Evolutionary conservation across 192 early-diverging fungal genomes (phyloP), one percentile per base, ranked within the genome.

Genomic region (Umbelopsis sp.): DNA sequence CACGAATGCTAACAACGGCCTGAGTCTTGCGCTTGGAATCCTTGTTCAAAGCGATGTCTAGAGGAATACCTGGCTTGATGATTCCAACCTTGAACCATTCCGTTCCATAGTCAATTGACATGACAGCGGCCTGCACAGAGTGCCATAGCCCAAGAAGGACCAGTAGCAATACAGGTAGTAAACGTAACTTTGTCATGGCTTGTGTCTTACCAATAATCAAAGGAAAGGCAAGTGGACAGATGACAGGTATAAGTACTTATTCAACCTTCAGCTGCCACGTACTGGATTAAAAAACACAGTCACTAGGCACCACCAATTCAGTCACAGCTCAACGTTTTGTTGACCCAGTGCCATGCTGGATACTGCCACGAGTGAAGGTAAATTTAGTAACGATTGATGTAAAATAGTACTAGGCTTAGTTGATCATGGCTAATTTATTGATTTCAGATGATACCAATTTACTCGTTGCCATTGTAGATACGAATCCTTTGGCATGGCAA

Each of bases 81-180:
- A 99, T 80, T 10, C 92, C 93, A 36, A 97, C 92, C 71, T 97
- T 98, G 83, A 97, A 95, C 96, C 96, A 99, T 56, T 99, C 94
- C 2, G 93, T 92, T 38, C 98, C 98, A 81, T 92, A 96, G 79
- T 99, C 98, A 72, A 99, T 95, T 14, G 95, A 93, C 72, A 99
- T 91, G 21, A 98, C 95, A 22, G 94, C 89, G 0, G 90, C 90
- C 32, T 84, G 69, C 53, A 74, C 78, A 21, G 70, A 69, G 29
- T 71, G 66, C 45, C 73, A 69, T 26, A 77, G 67, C 34, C 74
- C 79, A 26, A 81, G 69, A 22, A 74, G 71, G n/a, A 56, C 79
- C 7, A 82, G 59, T 59, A 77, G 22, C 4, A 71, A 59, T 31
- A 36, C 68, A 36, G 47, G 29, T 51, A 69, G 21, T 29, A 47